A percentile compares a stretch with the other conserved stretches of the same genome.
Conservation (phyloP, 2,329 filamentous ascomycete genomes). For the Colletotrichum sp. region DNA sequence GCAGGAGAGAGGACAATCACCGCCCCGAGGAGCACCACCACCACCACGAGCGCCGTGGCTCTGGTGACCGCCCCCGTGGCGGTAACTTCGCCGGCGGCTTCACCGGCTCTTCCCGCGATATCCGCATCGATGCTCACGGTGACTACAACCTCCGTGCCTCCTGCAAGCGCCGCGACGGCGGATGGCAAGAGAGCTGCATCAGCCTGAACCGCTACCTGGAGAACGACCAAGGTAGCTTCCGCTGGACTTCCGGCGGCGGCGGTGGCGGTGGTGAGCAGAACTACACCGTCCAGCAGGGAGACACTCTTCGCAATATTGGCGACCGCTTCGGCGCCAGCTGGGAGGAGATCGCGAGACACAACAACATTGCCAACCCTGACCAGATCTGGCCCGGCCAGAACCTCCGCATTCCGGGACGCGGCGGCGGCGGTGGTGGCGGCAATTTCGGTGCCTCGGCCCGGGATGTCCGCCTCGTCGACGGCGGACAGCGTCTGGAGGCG, state of each 20-base stretch:
- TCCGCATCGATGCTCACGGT: slow-evolving; percentile 36
- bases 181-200: slow-evolving; percentile 36
- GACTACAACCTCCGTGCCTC: slow-evolving; percentile 38
- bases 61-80: slow-evolving; percentile 23
- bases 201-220: slow-evolving; percentile 38
- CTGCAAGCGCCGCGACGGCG: slow-evolving; percentile 36
- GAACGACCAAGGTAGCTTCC: slow-evolving; percentile 42
- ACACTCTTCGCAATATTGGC: slow-evolving; percentile 45
- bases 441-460: slow-evolving; percentile 39
- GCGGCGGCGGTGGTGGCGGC: slow-evolving; percentile 24
- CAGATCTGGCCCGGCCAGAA: slow-evolving; percentile 47
- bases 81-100: slow-evolving; percentile 32
- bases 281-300: slow-evolving; percentile 44
- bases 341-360: slow-evolving; percentile 43
- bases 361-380: slow-evolving; percentile 44
- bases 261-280: slow-evolving; percentile 24
- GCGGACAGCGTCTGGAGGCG: slow-evolving; percentile 37
- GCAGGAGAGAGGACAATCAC: slow-evolving; percentile 3
- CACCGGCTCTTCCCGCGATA: slow-evolving; percentile 36
- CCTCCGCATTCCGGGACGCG: slow-evolving; percentile 36
- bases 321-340: slow-evolving; percentile 33
- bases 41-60: slow-evolving; percentile 11
- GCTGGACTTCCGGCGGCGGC: slow-evolving; percentile 32
- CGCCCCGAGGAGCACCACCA: slow-evolving; percentile 14
- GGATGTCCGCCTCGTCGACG: slow-evolving; percentile 39